These are phyloP conservation scores for Stromatinia cepivora DNA, from an alignment of 2,329 filamentous ascomycete genomes.

Conservation along the genomic window DNA sequence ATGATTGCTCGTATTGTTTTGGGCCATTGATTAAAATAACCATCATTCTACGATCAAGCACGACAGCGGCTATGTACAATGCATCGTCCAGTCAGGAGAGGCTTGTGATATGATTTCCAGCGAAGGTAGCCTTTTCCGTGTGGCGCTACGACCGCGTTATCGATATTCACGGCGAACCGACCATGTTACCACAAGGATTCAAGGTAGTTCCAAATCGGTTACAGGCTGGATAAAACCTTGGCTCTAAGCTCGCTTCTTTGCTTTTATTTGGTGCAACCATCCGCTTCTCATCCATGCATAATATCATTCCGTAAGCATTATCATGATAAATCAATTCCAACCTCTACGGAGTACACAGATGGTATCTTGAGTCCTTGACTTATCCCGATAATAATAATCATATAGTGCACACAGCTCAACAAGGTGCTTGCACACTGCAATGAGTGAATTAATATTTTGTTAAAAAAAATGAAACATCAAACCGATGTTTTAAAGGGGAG, in stretches of 20 bases:
- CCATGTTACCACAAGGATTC: neutral
- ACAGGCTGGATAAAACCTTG: neutral
- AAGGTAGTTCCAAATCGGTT: neutral
- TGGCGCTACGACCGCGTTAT: constrained; percentile 19
- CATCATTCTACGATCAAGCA: neutral
- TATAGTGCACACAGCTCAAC: neutral
- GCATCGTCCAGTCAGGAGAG: neutral
- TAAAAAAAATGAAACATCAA: neutral
- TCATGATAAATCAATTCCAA: constrained; percentile 5
- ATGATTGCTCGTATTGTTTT: neutral
- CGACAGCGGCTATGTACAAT: constrained; percentile 5
- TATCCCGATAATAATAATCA: neutral
- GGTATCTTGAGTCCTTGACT: neutral
- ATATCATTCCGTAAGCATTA: neutral
- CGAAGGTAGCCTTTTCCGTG: neutral
- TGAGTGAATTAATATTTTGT: neutral
- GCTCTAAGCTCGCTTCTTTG: neutral
- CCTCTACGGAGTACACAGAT: neutral
- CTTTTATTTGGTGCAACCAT: constrained; percentile 5
- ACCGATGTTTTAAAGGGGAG: neutral
- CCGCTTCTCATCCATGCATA: constrained; percentile 5
- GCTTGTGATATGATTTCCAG: constrained; percentile 8
- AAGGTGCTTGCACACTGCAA: neutral
- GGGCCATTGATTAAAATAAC: neutral
- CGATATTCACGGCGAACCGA: neutral